These are phyloP conservation scores for Salix arbutifolia DNA, from an alignment of 345 rosid genomes.

Conservation along the genomic window DNA sequence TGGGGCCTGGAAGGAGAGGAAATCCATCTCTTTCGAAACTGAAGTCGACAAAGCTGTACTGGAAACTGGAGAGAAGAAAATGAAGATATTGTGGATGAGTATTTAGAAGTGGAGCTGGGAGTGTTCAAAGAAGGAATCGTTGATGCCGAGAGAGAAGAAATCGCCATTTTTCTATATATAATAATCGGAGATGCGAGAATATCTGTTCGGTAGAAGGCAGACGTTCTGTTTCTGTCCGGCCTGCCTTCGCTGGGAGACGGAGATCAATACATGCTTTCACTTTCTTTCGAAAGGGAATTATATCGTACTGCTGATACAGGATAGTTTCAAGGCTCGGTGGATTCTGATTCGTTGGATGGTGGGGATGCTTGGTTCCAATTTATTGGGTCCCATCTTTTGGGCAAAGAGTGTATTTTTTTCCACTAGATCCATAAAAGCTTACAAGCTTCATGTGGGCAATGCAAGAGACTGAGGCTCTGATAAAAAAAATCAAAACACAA, in stretches of 20 bases:
- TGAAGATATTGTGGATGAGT: constrained; percentile 23
- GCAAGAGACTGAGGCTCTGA: neutral
- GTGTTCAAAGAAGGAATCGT: constrained; percentile 22
- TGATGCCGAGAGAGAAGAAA: constrained; percentile 37
- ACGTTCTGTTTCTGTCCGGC: neutral
- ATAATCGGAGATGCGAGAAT: neutral
- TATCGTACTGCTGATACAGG: too few species aligned
- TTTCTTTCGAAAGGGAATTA: too few species aligned
- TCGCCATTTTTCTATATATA: constrained; percentile 38
- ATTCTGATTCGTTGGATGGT: neutral
- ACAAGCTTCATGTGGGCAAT: neutral
- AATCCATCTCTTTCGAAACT: constrained; percentile 16
- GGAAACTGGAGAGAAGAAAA: constrained; percentile 34
- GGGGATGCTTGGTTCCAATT: neutral
- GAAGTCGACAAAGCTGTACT: constrained; percentile 24
- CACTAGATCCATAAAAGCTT: neutral
- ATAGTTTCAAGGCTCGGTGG: neutral
- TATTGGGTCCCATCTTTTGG: too few species aligned
- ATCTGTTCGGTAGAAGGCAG: neutral
- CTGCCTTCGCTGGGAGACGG: too few species aligned
- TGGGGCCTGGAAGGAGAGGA: constrained; percentile 30
- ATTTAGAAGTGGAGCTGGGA: neutral
- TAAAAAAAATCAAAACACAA: neutral
- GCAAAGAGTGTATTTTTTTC: neutral
- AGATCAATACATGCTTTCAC: too few species aligned